A percentile compares a stretch with the other conserved stretches of the same genome.
phyloP scores from a whole-genome alignment of 805 yeast genomes.

The Candida cerambycidarum region DNA sequence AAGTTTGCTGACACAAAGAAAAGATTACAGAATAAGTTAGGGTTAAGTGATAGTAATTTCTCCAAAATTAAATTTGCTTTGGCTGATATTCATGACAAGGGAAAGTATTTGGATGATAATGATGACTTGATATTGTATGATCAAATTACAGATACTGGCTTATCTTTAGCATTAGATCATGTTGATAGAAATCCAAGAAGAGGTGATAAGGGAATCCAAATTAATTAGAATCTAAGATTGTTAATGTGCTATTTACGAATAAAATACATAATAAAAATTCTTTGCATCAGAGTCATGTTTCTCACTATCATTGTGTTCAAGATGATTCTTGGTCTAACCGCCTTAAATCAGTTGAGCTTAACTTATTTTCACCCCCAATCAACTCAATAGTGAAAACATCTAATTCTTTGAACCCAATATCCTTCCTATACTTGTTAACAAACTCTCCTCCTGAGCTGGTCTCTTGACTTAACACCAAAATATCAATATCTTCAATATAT shows the following conservation, averaged over 20 bases:
- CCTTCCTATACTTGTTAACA: conserved; percentile 65
- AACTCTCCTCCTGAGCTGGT: conserved; percentile 70
- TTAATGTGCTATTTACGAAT: not conserved
- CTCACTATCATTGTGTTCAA: not conserved
- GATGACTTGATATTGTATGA: conserved; percentile 58
- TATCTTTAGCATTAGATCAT: conserved; percentile 75
- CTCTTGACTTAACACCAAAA: conserved; percentile 79
- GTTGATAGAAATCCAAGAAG: conserved; percentile 69
- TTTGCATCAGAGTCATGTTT: too few species aligned
- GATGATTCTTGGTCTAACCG: conserved; percentile 9
- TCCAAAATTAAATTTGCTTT: conserved; percentile 70
- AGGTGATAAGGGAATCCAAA: conserved; percentile 44
- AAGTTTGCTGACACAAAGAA: conserved; percentile 57
- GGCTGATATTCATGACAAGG: conserved; percentile 42
- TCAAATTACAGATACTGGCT: conserved; percentile 24
- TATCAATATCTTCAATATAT: conserved; percentile 66
- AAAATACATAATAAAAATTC: too few species aligned
- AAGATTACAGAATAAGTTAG: conserved; percentile 68
- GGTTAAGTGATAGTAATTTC: conserved; percentile 78
- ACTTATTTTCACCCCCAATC: conserved; percentile 66
- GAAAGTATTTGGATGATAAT: conserved; percentile 49
- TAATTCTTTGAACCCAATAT: conserved; percentile 54
- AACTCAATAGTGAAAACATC: conserved; percentile 42
- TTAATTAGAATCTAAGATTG: conserved; percentile 21
- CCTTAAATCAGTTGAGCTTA: conserved; percentile 84